A percentile compares a stretch with the other conserved stretches of the same genome.
Conservation (phyloP, 345 rosid genomes). For the Eucalyptus grandis region DNA sequence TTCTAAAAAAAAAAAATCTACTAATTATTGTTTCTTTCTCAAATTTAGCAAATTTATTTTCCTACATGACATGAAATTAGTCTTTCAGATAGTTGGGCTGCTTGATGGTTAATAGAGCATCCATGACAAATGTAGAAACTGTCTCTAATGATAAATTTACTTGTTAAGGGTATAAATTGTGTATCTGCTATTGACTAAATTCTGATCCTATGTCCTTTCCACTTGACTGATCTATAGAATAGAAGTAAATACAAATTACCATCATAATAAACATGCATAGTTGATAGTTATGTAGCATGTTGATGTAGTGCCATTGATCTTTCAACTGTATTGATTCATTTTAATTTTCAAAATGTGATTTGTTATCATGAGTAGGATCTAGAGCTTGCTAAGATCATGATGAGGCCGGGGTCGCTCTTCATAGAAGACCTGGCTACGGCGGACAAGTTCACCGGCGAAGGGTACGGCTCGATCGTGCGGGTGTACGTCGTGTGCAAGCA, state of each 20-base stretch:
- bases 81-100: background rate
- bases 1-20: background rate
- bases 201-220: accelerated
- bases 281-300: no score
- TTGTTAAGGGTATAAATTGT: no score
- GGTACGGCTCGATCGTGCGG: background rate
- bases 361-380: slow-evolving; percentile 9
- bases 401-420: slow-evolving; percentile 28
- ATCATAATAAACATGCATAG: background rate
- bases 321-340: background rate
- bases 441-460: slow-evolving; percentile 7
- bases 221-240: background rate
- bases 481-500: slow-evolving; percentile 2
- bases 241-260: background rate
- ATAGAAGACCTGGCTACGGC: slow-evolving; percentile 1
- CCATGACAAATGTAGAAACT: background rate
- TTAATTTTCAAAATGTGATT: background rate
- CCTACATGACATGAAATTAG: background rate
- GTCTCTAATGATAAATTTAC: no score
- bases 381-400: slow-evolving; percentile 14
- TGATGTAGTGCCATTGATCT: no score
- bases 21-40: no score
- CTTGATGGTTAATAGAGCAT: background rate
- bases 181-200: background rate
- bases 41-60: no score